Evolutionary conservation across 2,329 filamentous ascomycete genomes (phyloP).

Genomic region (Penicillium sp.): DNA sequence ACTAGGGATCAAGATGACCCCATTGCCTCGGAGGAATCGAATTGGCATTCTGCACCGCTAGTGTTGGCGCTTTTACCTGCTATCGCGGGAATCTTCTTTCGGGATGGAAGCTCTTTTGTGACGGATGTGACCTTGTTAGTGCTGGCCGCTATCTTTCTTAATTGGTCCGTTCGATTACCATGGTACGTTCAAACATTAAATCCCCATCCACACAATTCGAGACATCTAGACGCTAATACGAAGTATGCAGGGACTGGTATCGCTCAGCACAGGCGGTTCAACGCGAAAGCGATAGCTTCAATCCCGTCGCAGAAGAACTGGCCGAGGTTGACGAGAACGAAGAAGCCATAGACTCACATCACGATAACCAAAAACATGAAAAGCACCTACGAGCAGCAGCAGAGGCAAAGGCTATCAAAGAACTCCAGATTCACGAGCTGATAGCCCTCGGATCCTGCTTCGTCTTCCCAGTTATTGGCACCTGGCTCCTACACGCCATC

Average conservation of each 20-base stretch:
- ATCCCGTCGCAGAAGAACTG: constrained; percentile 27
- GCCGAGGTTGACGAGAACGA: constrained; percentile 38
- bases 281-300: constrained; percentile 46
- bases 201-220: constrained; percentile 11
- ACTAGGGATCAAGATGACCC: constrained; percentile 40
- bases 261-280: constrained; percentile 70
- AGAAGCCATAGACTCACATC: constrained; percentile 17
- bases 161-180: constrained; percentile 89
- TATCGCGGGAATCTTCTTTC: constrained; percentile 81
- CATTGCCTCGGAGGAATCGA: constrained; percentile 62
- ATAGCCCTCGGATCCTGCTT: constrained; percentile 80
- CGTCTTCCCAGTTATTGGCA: constrained; percentile 75
- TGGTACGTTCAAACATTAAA: constrained; percentile 65
- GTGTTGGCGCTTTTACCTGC: constrained; percentile 85
- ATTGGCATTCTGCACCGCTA: constrained; percentile 81
- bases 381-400: constrained; percentile 19
- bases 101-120: constrained; percentile 80
- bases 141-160: constrained; percentile 82
- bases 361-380: constrained; percentile 14
- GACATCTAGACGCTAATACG: constrained; percentile 12
- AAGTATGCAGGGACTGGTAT: constrained; percentile 69
- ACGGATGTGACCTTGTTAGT: constrained; percentile 84
- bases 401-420: constrained; percentile 54
- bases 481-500: constrained; percentile 82
- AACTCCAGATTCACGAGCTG: constrained; percentile 77